Conservation (phyloP, 2,329 filamentous ascomycete species). For the Aureobasidium sp. region DNA sequence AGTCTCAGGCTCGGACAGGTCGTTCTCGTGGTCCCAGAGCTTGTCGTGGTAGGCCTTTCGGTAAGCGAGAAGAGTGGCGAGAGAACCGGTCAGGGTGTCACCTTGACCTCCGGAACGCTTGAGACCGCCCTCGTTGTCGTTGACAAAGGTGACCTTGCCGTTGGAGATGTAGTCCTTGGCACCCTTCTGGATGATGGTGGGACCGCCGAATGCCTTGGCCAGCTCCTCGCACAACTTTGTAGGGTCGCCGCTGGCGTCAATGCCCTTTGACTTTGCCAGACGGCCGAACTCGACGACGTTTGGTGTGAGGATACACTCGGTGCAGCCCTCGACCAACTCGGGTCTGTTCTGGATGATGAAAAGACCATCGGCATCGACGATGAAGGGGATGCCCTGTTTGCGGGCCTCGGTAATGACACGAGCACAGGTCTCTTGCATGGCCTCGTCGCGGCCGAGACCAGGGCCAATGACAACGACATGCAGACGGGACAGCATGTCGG, state of each 20-base stretch:
- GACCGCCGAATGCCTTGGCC: constrained; percentile 70
- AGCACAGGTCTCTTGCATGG: constrained; percentile 83
- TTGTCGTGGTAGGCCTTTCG: constrained; percentile 76
- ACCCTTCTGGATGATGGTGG: constrained; percentile 90
- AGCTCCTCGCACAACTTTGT: constrained; percentile 60
- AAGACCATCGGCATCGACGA: constrained; percentile 87
- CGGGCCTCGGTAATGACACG: constrained; percentile 73
- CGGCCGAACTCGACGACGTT: constrained; percentile 90
- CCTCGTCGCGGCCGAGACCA: constrained; percentile 77
- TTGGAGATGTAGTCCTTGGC: constrained; percentile 75
- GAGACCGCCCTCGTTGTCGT: constrained; percentile 70
- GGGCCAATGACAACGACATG: constrained; percentile 92
- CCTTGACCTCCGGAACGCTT: constrained; percentile 94
- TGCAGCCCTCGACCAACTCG: constrained; percentile 71
- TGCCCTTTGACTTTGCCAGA: constrained; percentile 65
- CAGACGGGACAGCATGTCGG: constrained; percentile 74
- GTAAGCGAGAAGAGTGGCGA: constrained; percentile 87
- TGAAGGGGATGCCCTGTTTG: constrained; percentile 65
- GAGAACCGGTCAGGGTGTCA: constrained; percentile 82
- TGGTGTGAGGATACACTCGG: constrained; percentile 80
- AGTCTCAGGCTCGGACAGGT: constrained; percentile 51
- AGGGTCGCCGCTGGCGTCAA: constrained; percentile 51
- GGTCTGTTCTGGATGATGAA: constrained; percentile 69
- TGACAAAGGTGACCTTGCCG: constrained; percentile 65
- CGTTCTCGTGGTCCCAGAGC: constrained; percentile 60